Evolutionary conservation across 2,329 filamentous ascomycete genomes (phyloP).

Genomic region (Penicillium olsonii): DNA sequence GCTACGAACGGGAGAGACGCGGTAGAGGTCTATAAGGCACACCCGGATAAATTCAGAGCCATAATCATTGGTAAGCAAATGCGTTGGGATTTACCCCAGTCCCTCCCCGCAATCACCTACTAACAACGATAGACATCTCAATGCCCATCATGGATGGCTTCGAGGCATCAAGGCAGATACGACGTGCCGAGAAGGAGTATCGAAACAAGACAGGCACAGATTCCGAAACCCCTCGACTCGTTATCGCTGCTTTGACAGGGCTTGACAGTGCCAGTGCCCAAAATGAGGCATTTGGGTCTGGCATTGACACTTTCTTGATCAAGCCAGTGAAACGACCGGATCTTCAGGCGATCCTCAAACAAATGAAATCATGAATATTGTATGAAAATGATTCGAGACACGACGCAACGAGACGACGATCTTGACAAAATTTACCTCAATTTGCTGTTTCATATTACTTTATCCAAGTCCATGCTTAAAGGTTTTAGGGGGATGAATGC

Average conservation of each 20-base stretch:
- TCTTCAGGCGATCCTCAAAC: background rate
- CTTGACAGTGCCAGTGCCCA: slow-evolving; percentile 27
- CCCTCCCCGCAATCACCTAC: background rate
- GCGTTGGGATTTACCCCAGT: background rate
- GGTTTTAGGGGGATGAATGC: too few species aligned
- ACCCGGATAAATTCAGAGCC: slow-evolving; percentile 7
- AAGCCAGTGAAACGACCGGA: slow-evolving; percentile 21
- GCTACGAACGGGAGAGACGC: slow-evolving; percentile 41
- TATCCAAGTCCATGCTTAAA: too few species aligned
- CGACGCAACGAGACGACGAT: too few species aligned
- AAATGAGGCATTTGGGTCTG: slow-evolving; percentile 30
- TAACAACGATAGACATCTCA: slow-evolving; percentile 29
- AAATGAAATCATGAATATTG: background rate
- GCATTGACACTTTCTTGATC: slow-evolving; percentile 31
- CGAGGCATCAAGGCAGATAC: slow-evolving; percentile 31
- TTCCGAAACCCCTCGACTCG: background rate
- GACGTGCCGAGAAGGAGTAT: slow-evolving; percentile 22
- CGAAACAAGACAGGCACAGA: background rate
- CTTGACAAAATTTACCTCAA: too few species aligned
- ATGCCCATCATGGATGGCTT: slow-evolving; percentile 42
- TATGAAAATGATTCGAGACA: background rate
- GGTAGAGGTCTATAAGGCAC: slow-evolving; percentile 27
- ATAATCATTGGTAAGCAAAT: slow-evolving; percentile 17
- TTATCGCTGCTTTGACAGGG: slow-evolving; percentile 31
- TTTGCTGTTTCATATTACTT: too few species aligned